Base-by-base conservation (phyloP, 176 grass and related monocot species). In the Tuctoria greenei region DNA sequence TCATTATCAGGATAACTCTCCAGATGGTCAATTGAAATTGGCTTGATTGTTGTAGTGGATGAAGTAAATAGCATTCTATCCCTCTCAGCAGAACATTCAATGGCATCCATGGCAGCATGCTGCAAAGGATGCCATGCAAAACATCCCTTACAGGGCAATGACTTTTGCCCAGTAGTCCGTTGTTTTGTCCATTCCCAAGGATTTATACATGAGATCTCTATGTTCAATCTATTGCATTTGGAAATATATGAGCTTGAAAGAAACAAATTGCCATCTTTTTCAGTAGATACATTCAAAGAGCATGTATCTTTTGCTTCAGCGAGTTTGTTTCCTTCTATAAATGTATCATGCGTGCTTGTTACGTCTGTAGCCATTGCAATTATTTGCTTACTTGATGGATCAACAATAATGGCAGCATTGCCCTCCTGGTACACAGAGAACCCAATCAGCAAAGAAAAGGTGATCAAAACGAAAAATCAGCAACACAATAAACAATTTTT, bases 41-140 rank as follows among this genome's bases (percentile, higher is more conserved):
- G 5, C 34, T 66, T 28, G 12, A 17, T 76, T 39, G 41, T 34
- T 43, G 66, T 80, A 55, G 20, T 66, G 55, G 70, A 69, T 79
- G 81, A 63, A 79, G 82, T 82, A 47, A 86, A 98, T 52, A 84
- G 2, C 40, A 57, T 35, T 71, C 79, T 83, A 86, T 98, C 95
- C 79, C 91, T 93, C 39, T 24, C 67, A 23, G 89, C 81, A 7
- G 95, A 83, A 74, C 79, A 93, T 79, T 92, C 91, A 90, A 93
- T 97, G 16, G 91, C 95, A 97, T 86, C 86, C 57, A 94, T 54
- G 61, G 89, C 82, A 50, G 95, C 95, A 84, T 98, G 91, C 57
- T 52, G 84, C 28, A 98, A 56, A 66, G 95, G 95, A 90, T 98
- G 91, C 95, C 95, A 98, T 10, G 58, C 58, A 81, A 82, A 82